phyloP scores from a whole-genome alignment of 106 monocot species.

The Dendrobium catenatum region DNA sequence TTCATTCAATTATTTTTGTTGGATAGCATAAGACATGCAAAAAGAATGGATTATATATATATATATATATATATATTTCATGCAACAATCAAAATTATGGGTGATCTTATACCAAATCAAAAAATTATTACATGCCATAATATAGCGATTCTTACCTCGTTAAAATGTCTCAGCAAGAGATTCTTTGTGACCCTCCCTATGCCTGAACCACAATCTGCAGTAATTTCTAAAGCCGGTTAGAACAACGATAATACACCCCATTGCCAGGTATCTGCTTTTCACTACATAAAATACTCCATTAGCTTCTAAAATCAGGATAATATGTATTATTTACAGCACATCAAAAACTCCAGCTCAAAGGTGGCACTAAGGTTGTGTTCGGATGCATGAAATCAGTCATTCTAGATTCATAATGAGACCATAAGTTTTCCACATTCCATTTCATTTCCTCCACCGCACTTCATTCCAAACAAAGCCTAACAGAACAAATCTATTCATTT shows the following conservation, averaged over 20 bases:
- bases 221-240: constrained; percentile 5
- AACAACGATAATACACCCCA: not conserved
- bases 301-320: not conserved
- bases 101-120: not conserved
- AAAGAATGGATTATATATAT: no score
- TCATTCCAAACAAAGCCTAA: not conserved
- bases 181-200: constrained; percentile 94
- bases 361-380: not conserved
- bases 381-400: not conserved
- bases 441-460: not conserved
- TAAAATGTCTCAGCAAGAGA: constrained; percentile 71
- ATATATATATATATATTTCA: no score
- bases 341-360: not conserved
- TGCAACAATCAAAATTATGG: not conserved
- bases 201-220: constrained; percentile 95
- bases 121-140: not conserved
- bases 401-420: constrained; percentile 1
- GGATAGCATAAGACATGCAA: no score
- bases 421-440: not conserved
- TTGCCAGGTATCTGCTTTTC: not conserved
- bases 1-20: no score
- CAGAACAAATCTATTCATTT: not conserved
- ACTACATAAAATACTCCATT: not conserved
- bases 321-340: not conserved
- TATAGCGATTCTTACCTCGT: constrained; percentile 48